Evolutionary conservation across 2,329 filamentous ascomycete species (phyloP).

Genomic region (Ascocoryne sarcoides): DNA sequence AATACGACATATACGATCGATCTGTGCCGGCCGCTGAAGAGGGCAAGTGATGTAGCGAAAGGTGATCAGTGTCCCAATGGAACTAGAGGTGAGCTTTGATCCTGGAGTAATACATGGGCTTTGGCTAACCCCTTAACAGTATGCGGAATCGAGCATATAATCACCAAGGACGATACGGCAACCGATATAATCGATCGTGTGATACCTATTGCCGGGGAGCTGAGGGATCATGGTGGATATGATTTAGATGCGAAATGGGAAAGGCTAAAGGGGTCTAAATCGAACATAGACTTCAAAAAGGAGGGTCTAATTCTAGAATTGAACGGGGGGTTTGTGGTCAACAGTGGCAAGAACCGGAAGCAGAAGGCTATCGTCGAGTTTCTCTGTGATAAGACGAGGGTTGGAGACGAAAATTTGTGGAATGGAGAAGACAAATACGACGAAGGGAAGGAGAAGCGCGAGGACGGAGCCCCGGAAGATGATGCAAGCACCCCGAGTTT

Average conservation of each 20-base stretch:
- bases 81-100: constrained; percentile 49
- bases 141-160: constrained; percentile 61
- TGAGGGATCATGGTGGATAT: constrained; percentile 47
- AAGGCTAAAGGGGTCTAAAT: constrained; percentile 55
- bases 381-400: constrained; percentile 63
- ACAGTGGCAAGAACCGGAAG: constrained; percentile 40
- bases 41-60: constrained; percentile 45
- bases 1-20: constrained; percentile 81
- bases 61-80: constrained; percentile 58
- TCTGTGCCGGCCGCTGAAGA: constrained; percentile 60
- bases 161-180: constrained; percentile 35
- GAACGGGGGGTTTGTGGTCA: constrained; percentile 47
- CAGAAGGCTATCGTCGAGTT: constrained; percentile 81
- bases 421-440: constrained; percentile 47
- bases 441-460: constrained; percentile 24
- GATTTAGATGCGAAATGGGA: constrained; percentile 57
- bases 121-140: constrained; percentile 38
- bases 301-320: constrained; percentile 67
- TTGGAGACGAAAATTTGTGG: constrained; percentile 66
- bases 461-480: constrained; percentile 27
- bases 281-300: constrained; percentile 54
- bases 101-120: background rate
- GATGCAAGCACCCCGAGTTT: constrained; percentile 48
- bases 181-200: constrained; percentile 43
- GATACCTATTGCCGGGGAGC: constrained; percentile 67